phyloP scores from a whole-genome alignment of 805 yeast species.

The Pichia ethanolica region DNA sequence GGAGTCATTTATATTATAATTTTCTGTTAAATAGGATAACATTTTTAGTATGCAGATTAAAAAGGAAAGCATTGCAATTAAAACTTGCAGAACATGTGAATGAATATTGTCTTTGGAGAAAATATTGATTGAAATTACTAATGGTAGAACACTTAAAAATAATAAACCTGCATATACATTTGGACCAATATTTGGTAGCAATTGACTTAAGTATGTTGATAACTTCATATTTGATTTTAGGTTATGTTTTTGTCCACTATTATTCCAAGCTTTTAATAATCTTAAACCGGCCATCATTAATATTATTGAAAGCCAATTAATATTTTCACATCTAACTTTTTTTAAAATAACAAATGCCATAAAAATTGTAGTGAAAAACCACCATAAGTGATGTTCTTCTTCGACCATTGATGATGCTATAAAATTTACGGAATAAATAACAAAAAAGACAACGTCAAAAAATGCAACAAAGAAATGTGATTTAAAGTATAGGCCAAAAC shows the following conservation, averaged over 20 bases:
- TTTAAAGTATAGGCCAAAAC: constrained; percentile 17
- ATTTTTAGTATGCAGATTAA: constrained; percentile 20
- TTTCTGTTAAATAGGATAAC: constrained; percentile 21
- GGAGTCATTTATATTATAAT: constrained; percentile 19
- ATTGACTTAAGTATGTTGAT: constrained; percentile 32
- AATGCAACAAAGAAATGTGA: constrained; percentile 12
- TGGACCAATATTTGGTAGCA: constrained; percentile 20
- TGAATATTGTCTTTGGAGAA: not conserved
- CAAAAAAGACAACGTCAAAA: constrained; percentile 24
- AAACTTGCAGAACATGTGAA: constrained; percentile 2
- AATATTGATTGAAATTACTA: constrained; percentile 7
- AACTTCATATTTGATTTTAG: constrained; percentile 42
- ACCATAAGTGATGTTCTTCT: constrained; percentile 96
- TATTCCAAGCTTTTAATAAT: constrained; percentile 73
- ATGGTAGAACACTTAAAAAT: constrained; percentile 13
- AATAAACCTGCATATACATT: constrained; percentile 14
- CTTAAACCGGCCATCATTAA: constrained; percentile 37
- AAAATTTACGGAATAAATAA: constrained; percentile 43
- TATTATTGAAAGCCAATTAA: constrained; percentile 11
- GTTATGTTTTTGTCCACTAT: constrained; percentile 78
- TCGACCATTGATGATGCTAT: constrained; percentile 90
- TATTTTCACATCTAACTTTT: constrained; percentile 9
- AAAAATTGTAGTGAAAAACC: constrained; percentile 54
- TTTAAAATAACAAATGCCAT: constrained; percentile 12
- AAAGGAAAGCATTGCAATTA: constrained; percentile 34